Evolutionary conservation across 2,329 filamentous ascomycete species (phyloP), one percentile per base, ranked within the genome.

Genomic region (Diplodia corticola): DNA sequence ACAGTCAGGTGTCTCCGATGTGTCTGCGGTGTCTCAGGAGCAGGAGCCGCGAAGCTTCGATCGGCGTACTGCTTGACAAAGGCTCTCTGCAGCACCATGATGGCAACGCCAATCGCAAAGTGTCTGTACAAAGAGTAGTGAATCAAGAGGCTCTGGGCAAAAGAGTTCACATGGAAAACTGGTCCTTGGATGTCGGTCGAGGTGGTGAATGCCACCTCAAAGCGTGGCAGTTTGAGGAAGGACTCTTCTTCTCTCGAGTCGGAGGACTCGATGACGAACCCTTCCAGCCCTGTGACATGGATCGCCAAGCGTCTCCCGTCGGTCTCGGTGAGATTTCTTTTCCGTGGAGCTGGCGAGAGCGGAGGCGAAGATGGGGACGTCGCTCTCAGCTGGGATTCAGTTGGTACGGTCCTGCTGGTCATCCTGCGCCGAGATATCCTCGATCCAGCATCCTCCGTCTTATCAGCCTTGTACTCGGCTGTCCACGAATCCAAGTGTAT

Each of bases 81-180:
- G 0, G 81, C 82, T 51, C 77, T 77, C 54, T 74, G 76, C 26
- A 99, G 77, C 2, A 96, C 91, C 74, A 88, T 89, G 26, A 85
- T 81, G 9, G 94, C 95, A 67, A 98, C 88, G 0, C 92, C 91
- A 28, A 96, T 84, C 0, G 93, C 90, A 74, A 97, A 99, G 75
- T 97, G 93, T 3, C 93, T 89, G 76, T 96, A 97, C 0, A 99
- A 85, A 0, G 96, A 99, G 75, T 98, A 98, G 60, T 96, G 90
- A 7, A 96, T 74, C 68, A 91, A 87, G 1, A 99, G 80, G 5
- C 91, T 92, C 70, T 90, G 90, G 22, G 95, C 85, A 63, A 91
- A 87, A 0, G 92, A 91, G 70, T 96, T 92, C 50, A 98, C 80
- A 74, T 98, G 92, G 73, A 97, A 91, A 5, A 97, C 84, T 0